A percentile compares a stretch with the other conserved stretches of the same genome.
Evolutionary conservation across 2,329 filamentous ascomycete species (phyloP).

Genomic region (Talaromyces amestolkiae): DNA sequence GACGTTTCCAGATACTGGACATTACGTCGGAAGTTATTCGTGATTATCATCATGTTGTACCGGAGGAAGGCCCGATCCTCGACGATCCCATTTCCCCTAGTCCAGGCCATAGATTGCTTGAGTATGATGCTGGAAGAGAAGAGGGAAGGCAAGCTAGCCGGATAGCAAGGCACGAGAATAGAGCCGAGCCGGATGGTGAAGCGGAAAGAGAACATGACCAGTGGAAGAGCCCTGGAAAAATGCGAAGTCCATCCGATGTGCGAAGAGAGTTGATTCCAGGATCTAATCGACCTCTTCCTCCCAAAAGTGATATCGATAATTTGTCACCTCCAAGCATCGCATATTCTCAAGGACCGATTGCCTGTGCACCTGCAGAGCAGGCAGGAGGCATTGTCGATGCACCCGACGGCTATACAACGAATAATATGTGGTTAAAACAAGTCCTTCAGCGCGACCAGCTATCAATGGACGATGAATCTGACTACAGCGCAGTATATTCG

Average conservation of each 20-base stretch:
- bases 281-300: not conserved
- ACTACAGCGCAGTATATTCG: conserved; percentile 1
- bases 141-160: not conserved
- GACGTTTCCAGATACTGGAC: conserved; percentile 4
- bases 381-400: not conserved
- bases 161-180: not conserved
- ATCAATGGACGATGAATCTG: not conserved
- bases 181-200: not conserved
- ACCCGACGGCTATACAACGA: not conserved
- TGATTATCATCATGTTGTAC: conserved; percentile 9
- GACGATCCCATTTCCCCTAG: not conserved
- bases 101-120: not conserved
- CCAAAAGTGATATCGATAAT: not conserved
- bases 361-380: not conserved
- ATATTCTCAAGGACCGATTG: not conserved
- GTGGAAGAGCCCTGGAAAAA: not conserved
- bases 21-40: conserved; percentile 10
- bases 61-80: not conserved
- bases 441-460: not conserved
- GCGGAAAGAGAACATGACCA: not conserved
- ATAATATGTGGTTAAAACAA: not conserved
- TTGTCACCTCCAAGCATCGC: not conserved
- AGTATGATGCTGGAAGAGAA: not conserved
- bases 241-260: not conserved
- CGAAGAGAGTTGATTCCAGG: not conserved